Conservation (phyloP, 768 basidiomycete genomes). For the Leccinum barrowsii region DNA sequence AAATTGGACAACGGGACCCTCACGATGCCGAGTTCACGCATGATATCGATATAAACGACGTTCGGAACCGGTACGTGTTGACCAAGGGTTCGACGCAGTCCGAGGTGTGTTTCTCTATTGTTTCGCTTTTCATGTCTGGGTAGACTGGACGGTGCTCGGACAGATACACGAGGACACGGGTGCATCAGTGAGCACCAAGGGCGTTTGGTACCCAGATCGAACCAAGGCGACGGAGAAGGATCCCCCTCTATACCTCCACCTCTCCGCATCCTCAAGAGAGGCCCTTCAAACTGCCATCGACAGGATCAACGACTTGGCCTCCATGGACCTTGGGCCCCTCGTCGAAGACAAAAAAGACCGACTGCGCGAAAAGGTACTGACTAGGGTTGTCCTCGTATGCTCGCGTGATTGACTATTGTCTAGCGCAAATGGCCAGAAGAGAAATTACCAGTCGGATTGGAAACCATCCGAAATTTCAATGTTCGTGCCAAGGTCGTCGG, state of each 20-base stretch:
- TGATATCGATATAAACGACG: conserved; percentile 96
- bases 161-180: conserved; percentile 93
- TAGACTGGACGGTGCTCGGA: conserved; percentile 4
- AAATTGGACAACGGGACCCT: conserved; percentile 52
- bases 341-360: conserved; percentile 77
- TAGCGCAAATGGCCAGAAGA: conserved; percentile 98
- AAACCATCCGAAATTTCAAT: conserved; percentile 94
- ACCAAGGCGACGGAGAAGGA: conserved; percentile 88
- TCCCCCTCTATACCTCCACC: conserved; percentile 90
- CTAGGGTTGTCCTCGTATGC: background rate
- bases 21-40: conserved; percentile 81
- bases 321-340: conserved; percentile 73
- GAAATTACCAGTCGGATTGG: conserved; percentile 85
- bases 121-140: background rate
- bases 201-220: conserved; percentile 94
- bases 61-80: conserved; percentile 90
- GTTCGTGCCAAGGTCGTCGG: conserved; percentile 97
- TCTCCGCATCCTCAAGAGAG: conserved; percentile 72
- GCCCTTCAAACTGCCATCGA: conserved; percentile 63
- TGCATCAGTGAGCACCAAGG: conserved; percentile 89
- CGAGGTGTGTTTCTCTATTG: conserved; percentile 55
- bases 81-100: conserved; percentile 92
- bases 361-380: conserved; percentile 57
- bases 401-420: conserved; percentile 9
- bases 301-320: conserved; percentile 70